Evolutionary conservation across 2,329 filamentous ascomycete species (phyloP), one percentile per base, ranked within the genome.

Genomic region (Emmonsia crescens): DNA sequence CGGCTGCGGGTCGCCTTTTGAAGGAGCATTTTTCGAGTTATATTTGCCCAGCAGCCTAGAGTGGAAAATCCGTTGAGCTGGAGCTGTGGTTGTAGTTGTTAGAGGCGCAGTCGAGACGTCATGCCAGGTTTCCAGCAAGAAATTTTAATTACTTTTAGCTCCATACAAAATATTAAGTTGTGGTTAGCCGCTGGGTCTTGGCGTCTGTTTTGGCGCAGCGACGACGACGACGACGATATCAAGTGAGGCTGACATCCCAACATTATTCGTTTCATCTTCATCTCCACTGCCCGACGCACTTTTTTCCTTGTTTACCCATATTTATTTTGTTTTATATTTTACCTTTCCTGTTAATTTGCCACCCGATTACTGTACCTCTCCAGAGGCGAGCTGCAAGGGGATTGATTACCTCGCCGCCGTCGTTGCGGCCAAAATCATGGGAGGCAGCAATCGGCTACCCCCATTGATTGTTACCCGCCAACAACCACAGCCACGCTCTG

Each of bases 321-420:
- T 56, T 56, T 38, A n/a, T 12, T 57, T 31, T 46, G 4, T 24
- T 6, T 29, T 49, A 29, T 29, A 1, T 38, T 38, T 12, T 36
- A 33, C 29, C 2, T 27, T 59, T 51, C 36, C 16, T 33, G 21
- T 33, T 48, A 27, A 31, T 29, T 57, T 44, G 8, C 48, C 48
- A 21, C 31, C 24, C 42, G 3, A 27, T n/a, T n/a, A n/a, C n/a
- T n/a, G 21, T 19, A 36, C 48, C 29, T 27, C 29, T 16, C 27
- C 9, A 3, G 8, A 21, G 24, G 27, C 24, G 12, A 48, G 19
- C 46, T 16, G 4, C 40, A 42, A 58, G n/a, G 44, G n/a, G 21
- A 36, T n/a, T 31, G 31, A 31, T 27, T 29, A 33, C 66, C 67
- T 38, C 65, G 66, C 48, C 48, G 29, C 44, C 12, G 29, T 40